Conservation (phyloP, 2,329 filamentous ascomycete species). For the Pseudopithomyces maydicus region DNA sequence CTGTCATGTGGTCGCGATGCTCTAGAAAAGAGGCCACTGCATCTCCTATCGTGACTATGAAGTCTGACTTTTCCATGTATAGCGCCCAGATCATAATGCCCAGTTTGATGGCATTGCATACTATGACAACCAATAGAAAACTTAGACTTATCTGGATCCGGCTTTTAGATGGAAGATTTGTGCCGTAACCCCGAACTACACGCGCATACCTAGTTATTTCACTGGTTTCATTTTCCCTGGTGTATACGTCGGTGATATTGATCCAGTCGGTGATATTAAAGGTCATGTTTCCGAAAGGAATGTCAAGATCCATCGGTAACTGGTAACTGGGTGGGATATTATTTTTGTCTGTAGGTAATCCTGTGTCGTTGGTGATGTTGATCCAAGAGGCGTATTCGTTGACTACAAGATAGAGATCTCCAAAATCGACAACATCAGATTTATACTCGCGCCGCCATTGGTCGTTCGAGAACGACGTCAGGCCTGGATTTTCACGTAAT, state of each 20-base stretch:
- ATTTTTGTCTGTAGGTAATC: neutral
- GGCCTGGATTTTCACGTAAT: neutral
- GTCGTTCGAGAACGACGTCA: neutral
- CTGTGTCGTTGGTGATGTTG: neutral
- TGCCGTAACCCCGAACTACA: neutral
- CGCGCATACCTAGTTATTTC: neutral
- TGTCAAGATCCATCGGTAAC: neutral
- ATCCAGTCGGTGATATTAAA: neutral
- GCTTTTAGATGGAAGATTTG: neutral
- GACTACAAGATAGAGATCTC: slow-evolving; percentile 9
- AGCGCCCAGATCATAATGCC: slow-evolving; percentile 15
- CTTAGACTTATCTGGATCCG: slow-evolving; percentile 19
- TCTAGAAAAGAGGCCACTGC: slow-evolving; percentile 18
- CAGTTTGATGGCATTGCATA: slow-evolving; percentile 21
- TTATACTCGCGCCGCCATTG: slow-evolving; percentile 6
- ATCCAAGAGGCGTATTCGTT: slow-evolving; percentile 1
- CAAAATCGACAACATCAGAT: slow-evolving; percentile 1
- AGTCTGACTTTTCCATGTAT: slow-evolving; percentile 3
- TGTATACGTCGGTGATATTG: neutral
- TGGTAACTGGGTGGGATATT: neutral
- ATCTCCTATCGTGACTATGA: slow-evolving; percentile 22
- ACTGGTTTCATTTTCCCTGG: neutral
- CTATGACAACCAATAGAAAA: slow-evolving; percentile 21
- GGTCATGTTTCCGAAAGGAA: neutral
- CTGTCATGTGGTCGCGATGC: slow-evolving; percentile 8